phyloP scores from a whole-genome alignment of 2,329 filamentous ascomycete genomes.

The Chrysosporium keratinophilum region DNA sequence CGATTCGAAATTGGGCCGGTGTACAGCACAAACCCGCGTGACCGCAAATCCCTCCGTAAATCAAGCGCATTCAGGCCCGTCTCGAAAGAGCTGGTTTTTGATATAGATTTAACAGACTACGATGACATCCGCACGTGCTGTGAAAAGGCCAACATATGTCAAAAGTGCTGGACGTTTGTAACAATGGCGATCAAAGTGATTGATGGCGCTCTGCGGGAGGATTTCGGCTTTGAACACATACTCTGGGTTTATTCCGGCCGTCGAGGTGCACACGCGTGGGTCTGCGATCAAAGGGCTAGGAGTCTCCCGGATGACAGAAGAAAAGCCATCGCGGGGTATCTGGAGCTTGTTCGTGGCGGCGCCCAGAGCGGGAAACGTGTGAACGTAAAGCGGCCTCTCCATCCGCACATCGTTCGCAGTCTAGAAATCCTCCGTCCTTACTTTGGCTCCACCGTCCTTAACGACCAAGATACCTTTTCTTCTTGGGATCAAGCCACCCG shows the following conservation, averaged over 20 bases:
- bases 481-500: slow-evolving; percentile 59
- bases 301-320: slow-evolving; percentile 77
- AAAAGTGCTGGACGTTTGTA: slow-evolving; percentile 92
- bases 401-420: slow-evolving; percentile 80
- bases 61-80: slow-evolving; percentile 72
- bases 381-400: slow-evolving; percentile 71
- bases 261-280: slow-evolving; percentile 94
- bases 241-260: slow-evolving; percentile 98
- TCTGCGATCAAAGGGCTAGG: slow-evolving; percentile 81
- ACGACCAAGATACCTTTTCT: slow-evolving; percentile 77
- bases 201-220: slow-evolving; percentile 74
- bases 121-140: slow-evolving; percentile 95
- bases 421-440: slow-evolving; percentile 72
- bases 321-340: slow-evolving; percentile 73
- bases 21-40: slow-evolving; percentile 85
- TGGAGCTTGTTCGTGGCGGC: slow-evolving; percentile 82
- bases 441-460: slow-evolving; percentile 73
- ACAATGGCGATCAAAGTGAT: slow-evolving; percentile 96
- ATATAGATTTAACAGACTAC: slow-evolving; percentile 99
- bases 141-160: slow-evolving; percentile 83
- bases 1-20: slow-evolving; percentile 99
- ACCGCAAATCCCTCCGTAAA: slow-evolving; percentile 78
- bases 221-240: slow-evolving; percentile 95
- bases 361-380: slow-evolving; percentile 78
- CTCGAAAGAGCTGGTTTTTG: slow-evolving; percentile 91